These are phyloP conservation scores for Paraconiothyrium sp. DNA, from an alignment of 2,329 filamentous ascomycete species.

Conservation along the genomic window DNA sequence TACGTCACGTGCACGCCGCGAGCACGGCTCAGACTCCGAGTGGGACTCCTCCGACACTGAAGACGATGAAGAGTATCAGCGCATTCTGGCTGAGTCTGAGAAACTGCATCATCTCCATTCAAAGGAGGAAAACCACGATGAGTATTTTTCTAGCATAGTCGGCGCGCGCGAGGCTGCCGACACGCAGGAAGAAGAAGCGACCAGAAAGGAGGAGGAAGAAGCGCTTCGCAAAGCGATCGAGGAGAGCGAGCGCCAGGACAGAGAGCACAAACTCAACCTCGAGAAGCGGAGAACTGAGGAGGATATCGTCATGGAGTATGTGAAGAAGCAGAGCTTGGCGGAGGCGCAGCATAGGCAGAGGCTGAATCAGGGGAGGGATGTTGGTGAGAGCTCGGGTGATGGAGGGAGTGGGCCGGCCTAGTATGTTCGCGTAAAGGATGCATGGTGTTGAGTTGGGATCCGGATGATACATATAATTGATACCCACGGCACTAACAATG, in stretches of 20 bases:
- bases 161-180: slow-evolving; percentile 21
- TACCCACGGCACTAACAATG: not conserved
- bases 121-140: slow-evolving; percentile 28
- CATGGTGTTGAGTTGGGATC: not conserved
- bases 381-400: slow-evolving; percentile 23
- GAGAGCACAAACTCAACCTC: slow-evolving; percentile 53
- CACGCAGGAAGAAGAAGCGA: slow-evolving; percentile 23
- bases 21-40: slow-evolving; percentile 34
- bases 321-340: slow-evolving; percentile 77
- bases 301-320: slow-evolving; percentile 77
- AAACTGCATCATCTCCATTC: slow-evolving; percentile 39
- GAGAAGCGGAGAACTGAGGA: slow-evolving; percentile 67
- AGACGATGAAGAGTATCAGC: slow-evolving; percentile 48
- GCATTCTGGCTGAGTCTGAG: slow-evolving; percentile 48
- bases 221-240: slow-evolving; percentile 38
- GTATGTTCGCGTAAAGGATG: not conserved
- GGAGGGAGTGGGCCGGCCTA: slow-evolving; percentile 13
- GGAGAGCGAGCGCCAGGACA: slow-evolving; percentile 38
- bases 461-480: not conserved
- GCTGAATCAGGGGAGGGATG: slow-evolving; percentile 23
- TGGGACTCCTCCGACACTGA: slow-evolving; percentile 43
- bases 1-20: slow-evolving; percentile 32
- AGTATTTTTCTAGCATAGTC: slow-evolving; percentile 20
- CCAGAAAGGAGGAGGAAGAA: slow-evolving; percentile 31
- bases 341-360: slow-evolving; percentile 59